Evolutionary conservation across 2,329 filamentous ascomycete species (phyloP), one percentile per base, ranked within the genome.

Genomic region (Sarocladium kiliense): DNA sequence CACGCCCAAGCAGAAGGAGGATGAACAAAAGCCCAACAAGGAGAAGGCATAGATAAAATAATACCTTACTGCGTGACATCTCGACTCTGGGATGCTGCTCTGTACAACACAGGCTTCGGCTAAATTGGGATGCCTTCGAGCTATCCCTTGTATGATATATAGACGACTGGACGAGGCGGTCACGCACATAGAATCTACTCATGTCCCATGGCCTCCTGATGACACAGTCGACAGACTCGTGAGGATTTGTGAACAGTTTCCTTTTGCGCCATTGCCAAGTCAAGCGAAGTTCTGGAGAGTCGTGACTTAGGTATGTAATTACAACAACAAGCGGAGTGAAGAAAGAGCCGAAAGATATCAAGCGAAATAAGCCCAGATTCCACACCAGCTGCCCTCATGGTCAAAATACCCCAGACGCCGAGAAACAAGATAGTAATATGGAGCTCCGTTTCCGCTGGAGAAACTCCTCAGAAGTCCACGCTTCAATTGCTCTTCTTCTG

Each of bases 401-500:
- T 27, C 41, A 16, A 36, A 36, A 36, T 6, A 16, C 26, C 30
- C 47, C 18, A 36, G 30, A 51, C 47, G 47, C 47, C 47, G 25
- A 51, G n/a, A 51, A 36, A 21, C 5, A 51, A 32, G 12, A 49
- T 11, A 9, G 25, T 9, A 16, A 32, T 7, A 25, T 19, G 14
- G 16, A 36, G 25, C 5, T n/a, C n/a, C n/a, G n/a, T n/a, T n/a
- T n/a, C n/a, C n/a, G n/a, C n/a, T n/a, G n/a, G n/a, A n/a, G n/a
- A n/a, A n/a, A n/a, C n/a, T n/a, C n/a, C n/a, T n/a, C n/a, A n/a
- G n/a, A n/a, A n/a, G n/a, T n/a, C n/a, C n/a, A n/a, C n/a, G n/a
- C n/a, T n/a, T n/a, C n/a, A 53, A 10, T 39, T 63, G 37, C 57
- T 61, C 41, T 66, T 64, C 61, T 69, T 68, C 68, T 71, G 72